Percentiles rank a stretch among this genome's conserved stretches.
Evolutionary conservation across 768 basidiomycete genomes (phyloP).

Genomic region (Daedaleopsis nitida): DNA sequence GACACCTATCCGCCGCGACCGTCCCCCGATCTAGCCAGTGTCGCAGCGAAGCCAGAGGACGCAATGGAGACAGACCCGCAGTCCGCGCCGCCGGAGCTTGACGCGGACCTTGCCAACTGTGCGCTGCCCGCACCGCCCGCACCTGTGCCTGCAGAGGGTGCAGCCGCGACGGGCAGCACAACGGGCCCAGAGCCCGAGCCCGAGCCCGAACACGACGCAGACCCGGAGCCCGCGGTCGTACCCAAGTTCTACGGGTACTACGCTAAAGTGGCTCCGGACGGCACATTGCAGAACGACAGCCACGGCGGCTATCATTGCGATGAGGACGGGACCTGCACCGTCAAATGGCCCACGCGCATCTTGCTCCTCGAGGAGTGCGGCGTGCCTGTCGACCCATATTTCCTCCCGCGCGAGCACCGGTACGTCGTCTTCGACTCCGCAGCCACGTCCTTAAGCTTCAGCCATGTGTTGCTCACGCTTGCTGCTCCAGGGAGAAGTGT

Average conservation of each 20-base stretch:
- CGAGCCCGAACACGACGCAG: not conserved
- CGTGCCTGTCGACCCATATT: constrained; percentile 28
- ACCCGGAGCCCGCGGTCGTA: constrained; percentile 41
- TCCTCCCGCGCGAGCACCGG: constrained; percentile 27
- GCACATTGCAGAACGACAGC: not conserved
- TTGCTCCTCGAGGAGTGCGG: constrained; percentile 54
- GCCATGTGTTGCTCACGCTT: not conserved
- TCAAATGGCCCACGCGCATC: constrained; percentile 37
- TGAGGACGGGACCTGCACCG: not conserved
- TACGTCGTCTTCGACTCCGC: constrained; percentile 3
- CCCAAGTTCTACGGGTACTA: constrained; percentile 73
- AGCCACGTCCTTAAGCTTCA: too few relatives aligned
- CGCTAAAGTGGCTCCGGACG: constrained; percentile 25
- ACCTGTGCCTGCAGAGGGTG: not conserved
- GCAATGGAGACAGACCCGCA: too few relatives aligned
- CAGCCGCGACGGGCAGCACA: too few relatives aligned
- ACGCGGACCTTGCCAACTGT: too few relatives aligned
- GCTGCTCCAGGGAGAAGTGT: not conserved
- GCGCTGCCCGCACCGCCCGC: constrained; percentile 44
- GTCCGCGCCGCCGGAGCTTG: too few relatives aligned
- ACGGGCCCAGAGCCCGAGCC: not conserved
- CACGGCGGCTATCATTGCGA: constrained; percentile 3
- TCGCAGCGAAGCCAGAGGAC: constrained; percentile 10
- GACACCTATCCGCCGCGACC: constrained; percentile 13
- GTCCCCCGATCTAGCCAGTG: constrained; percentile 44